These are phyloP conservation scores for Nakaseomyces delphensis DNA, from an alignment of 1,139 yeast species.

Conservation along the genomic window DNA sequence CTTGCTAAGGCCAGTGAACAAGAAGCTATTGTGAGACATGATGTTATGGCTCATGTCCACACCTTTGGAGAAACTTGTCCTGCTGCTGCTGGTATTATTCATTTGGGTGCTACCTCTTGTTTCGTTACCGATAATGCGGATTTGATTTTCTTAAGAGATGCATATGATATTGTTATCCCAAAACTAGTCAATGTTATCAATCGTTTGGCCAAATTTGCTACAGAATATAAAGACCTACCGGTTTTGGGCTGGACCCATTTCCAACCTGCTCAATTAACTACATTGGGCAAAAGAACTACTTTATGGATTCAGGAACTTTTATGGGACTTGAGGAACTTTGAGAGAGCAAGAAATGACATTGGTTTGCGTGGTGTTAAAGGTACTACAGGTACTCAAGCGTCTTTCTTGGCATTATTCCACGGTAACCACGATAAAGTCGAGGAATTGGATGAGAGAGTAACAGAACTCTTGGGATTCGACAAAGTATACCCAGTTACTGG, in stretches of 20 bases:
- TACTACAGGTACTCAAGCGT: constrained; percentile 98
- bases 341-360: constrained; percentile 90
- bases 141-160: constrained; percentile 89
- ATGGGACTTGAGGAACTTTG: constrained; percentile 96
- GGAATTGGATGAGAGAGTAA: constrained; percentile 81
- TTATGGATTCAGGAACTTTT: constrained; percentile 95
- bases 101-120: constrained; percentile 97
- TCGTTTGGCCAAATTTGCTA: constrained; percentile 78
- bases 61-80: constrained; percentile 90
- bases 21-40: constrained; percentile 98
- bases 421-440: constrained; percentile 97
- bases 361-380: constrained; percentile 99
- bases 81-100: constrained; percentile 95
- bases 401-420: constrained; percentile 87
- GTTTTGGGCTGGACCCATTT: constrained; percentile 99
- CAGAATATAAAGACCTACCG: constrained; percentile 89
- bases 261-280: constrained; percentile 98
- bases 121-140: constrained; percentile 98
- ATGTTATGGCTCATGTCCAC: constrained; percentile 99
- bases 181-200: constrained; percentile 92
- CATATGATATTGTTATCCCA: constrained; percentile 85
- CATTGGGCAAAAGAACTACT: constrained; percentile 97
- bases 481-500: constrained; percentile 97
- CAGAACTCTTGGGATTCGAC: constrained; percentile 86
- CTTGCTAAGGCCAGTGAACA: constrained; percentile 81